A percentile compares a stretch with the other conserved stretches of the same genome.
Evolutionary conservation across 2,329 filamentous ascomycete species (phyloP).

Genomic region (Penicillium griseofulvum): DNA sequence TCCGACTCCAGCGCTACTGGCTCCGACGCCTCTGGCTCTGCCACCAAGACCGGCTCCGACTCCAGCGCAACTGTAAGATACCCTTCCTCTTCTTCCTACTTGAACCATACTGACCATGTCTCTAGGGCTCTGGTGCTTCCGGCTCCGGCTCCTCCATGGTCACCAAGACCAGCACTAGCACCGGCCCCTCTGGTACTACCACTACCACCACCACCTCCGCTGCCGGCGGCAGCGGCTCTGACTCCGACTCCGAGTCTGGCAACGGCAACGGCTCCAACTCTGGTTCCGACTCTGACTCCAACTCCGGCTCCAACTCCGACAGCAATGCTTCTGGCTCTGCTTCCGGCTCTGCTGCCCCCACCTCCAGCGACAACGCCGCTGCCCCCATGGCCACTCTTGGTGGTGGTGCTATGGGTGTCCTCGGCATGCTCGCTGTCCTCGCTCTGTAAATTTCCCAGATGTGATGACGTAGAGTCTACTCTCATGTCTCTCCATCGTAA

Average conservation of each 20-base stretch:
- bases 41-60: constrained; percentile 12
- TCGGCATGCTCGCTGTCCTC: constrained; percentile 45
- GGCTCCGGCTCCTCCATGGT: not conserved
- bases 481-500: not conserved
- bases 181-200: not conserved
- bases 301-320: constrained; percentile 16
- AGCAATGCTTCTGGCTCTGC: constrained; percentile 5
- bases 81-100: too few species aligned
- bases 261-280: constrained; percentile 23
- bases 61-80: constrained; percentile 1
- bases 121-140: not conserved
- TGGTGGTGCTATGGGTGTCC: constrained; percentile 36
- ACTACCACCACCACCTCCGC: not conserved
- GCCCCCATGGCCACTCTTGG: constrained; percentile 31
- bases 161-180: constrained; percentile 2
- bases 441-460: constrained; percentile 33
- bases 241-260: constrained; percentile 9
- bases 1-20: not conserved
- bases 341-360: constrained; percentile 12
- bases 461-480: not conserved
- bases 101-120: not conserved
- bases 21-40: constrained; percentile 14
- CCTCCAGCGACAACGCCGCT: constrained; percentile 23
- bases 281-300: constrained; percentile 13
- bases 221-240: constrained; percentile 8